These are phyloP conservation scores for Ilex paraguariensis DNA, from an alignment of 305 asterid species.

Conservation along the genomic window DNA sequence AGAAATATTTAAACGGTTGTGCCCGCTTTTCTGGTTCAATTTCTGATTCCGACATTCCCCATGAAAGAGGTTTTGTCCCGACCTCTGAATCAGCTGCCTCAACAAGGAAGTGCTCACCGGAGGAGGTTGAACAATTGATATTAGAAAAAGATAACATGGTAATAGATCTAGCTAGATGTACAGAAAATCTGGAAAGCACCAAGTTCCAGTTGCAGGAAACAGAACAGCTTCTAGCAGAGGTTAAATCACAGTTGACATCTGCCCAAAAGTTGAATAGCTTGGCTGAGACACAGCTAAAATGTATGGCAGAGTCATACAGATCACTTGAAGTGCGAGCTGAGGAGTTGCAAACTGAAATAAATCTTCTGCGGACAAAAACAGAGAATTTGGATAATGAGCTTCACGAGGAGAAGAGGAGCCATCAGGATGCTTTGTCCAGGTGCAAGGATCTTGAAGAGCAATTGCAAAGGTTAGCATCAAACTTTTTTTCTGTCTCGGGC, in stretches of 20 bases:
- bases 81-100: constrained; percentile 56
- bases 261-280: constrained; percentile 2
- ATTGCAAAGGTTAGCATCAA: constrained; percentile 51
- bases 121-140: constrained; percentile 83
- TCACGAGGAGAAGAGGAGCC: neutral
- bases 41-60: constrained; percentile 79
- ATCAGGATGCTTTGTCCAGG: constrained; percentile 19
- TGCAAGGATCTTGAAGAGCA: constrained; percentile 76
- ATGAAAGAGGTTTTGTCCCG: constrained; percentile 71
- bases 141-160: constrained; percentile 63
- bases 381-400: neutral
- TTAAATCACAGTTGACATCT: neutral
- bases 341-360: neutral
- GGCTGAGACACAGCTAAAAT: constrained; percentile 2
- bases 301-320: constrained; percentile 1
- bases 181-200: constrained; percentile 1
- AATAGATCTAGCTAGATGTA: constrained; percentile 52
- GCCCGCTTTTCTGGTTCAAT: constrained; percentile 64
- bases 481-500: neutral
- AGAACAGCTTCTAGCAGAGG: constrained; percentile 1
- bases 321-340: neutral
- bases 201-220: constrained; percentile 3
- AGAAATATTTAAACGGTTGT: constrained; percentile 45
- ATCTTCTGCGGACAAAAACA: neutral
- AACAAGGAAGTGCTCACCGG: constrained; percentile 74